These are phyloP conservation scores for carrot (Daucus carota) DNA, from an alignment of 129 eudicot species.

Conservation along the genomic window DH1_v3.0 NC_030383.2:61630001-61630500, in stretches of 20 bases:
- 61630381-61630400: not conserved
- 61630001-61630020: not conserved
- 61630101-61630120: slow-evolving; percentile 87
- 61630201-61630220: slow-evolving; percentile 10
- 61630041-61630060: not conserved
- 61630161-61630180: slow-evolving; percentile 86
- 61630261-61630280: slow-evolving; percentile 31
- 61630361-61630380: slow-evolving; percentile 47
- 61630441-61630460: not conserved
- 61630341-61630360: slow-evolving; percentile 90
- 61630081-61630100: slow-evolving; percentile 93
- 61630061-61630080: slow-evolving; percentile 32
- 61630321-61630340: slow-evolving; percentile 75
- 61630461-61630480: no score
- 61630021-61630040: not conserved
- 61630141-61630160: slow-evolving; percentile 94
- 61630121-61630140: slow-evolving; percentile 75
- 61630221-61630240: slow-evolving; percentile 11
- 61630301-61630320: slow-evolving; percentile 85
- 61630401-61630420: not conserved
- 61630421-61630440: not conserved
- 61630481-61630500: no score
- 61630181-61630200: slow-evolving; percentile 87
- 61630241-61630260: not conserved
- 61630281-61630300: slow-evolving; percentile 93